Base-by-base conservation (phyloP, 305 asterid genomes). In the Stenogyne calaminthoides region DNA sequence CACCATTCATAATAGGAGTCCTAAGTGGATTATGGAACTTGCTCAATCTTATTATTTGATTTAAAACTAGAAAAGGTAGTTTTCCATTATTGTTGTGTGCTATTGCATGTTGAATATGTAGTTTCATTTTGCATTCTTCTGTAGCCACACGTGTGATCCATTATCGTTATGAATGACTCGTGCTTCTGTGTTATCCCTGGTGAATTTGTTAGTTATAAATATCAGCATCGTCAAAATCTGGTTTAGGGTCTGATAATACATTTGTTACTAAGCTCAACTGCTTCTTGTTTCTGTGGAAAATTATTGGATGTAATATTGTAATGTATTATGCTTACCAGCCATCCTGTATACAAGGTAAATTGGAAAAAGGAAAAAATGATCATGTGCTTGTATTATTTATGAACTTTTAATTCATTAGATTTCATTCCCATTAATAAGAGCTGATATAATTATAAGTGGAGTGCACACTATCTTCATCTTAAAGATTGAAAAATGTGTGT, bases 11-110 rank as follows among this genome's bases (percentile, higher is more conserved):
- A 25, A 5, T 58, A 15, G 70, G 7, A 63, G 16, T 62, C 65
- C 19, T 51, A 71, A 58, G 19, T 61, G 54, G 12, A 62, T 5
- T 46, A 16, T 63, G 42, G 39, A 46, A 18, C 32, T 39, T 22
- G 59, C 67, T 54, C 72, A 51, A 22, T 54, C 58, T 39, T 64
- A 37, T 55, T 39, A 27, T 20, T 54, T 73, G 42, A 29, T 37
- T 52, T 64, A 19, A 27, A 20, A 36, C 40, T 27, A 15, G 47
- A 44, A 37, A 29, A 37, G 58, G 20, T 9, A 6, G 42, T 10
- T 8, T 37, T 19, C 20, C 34, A 25, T 44, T 59, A 18, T 70
- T 40, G 5, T 29, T 16, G 1, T 12, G 22, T 51, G 12, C 42
- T 58, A 22, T 58, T 57, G 52, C 46, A 54, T 39, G 40, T 40